Evolutionary conservation across 202 grass and related monocot species (phyloP).

Genomic region (Digitaria exilis): DNA sequence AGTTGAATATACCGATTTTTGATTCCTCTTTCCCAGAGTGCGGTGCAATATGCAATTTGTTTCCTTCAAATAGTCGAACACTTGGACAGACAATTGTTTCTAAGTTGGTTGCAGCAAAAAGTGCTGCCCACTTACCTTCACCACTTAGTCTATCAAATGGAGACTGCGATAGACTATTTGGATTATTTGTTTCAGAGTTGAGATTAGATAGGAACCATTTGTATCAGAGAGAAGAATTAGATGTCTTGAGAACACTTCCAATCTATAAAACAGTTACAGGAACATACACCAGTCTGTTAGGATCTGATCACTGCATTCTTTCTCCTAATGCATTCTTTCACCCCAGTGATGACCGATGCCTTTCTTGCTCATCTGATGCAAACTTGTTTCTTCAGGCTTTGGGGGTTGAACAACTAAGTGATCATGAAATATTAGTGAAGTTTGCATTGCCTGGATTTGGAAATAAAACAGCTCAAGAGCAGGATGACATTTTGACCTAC

Average conservation of each 20-base stretch:
- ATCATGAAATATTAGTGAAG: slow-evolving; percentile 86
- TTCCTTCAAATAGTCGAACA: slow-evolving; percentile 54
- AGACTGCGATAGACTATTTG: slow-evolving; percentile 72
- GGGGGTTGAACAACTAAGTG: slow-evolving; percentile 78
- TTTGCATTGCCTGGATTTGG: slow-evolving; percentile 93
- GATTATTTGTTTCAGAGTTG: slow-evolving; percentile 84
- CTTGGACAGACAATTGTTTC: slow-evolving; percentile 71
- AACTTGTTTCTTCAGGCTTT: slow-evolving; percentile 73
- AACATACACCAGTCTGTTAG: slow-evolving; percentile 74
- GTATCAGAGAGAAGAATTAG: slow-evolving; percentile 85
- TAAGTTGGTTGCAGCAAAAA: slow-evolving; percentile 75
- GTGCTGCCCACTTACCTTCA: slow-evolving; percentile 60
- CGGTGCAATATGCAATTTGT: slow-evolving; percentile 59
- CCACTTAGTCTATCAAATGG: slow-evolving; percentile 67
- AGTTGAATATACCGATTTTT: slow-evolving; percentile 85
- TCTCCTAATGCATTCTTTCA: slow-evolving; percentile 84
- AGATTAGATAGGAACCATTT: slow-evolving; percentile 50
- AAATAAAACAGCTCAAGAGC: slow-evolving; percentile 75
- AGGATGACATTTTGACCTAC: slow-evolving; percentile 87
- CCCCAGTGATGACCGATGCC: slow-evolving; percentile 70
- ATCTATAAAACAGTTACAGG: slow-evolving; percentile 89
- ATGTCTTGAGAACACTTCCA: slow-evolving; percentile 85
- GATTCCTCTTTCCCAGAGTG: slow-evolving; percentile 81
- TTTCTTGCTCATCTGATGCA: slow-evolving; percentile 63
- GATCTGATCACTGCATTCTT: slow-evolving; percentile 75